Conservation (phyloP, 768 basidiomycete genomes). For the Leccinellum albellum region DNA sequence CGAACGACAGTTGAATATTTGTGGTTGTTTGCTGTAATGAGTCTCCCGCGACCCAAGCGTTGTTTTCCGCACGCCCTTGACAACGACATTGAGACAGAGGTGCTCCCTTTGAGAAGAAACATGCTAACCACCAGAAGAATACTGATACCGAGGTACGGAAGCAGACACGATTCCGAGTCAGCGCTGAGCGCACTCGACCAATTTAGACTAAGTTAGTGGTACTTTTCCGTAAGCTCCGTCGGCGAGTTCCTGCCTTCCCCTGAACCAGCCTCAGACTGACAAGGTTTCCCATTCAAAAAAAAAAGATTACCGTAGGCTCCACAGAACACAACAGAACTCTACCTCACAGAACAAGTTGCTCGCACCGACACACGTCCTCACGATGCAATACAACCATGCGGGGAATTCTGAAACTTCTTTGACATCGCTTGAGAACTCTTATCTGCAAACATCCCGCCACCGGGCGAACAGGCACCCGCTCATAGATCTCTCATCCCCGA, state of each 20-base stretch:
- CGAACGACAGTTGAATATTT: not conserved
- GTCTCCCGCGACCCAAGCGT: too few relatives aligned
- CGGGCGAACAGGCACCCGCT: conserved; percentile 14
- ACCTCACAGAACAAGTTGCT: not conserved
- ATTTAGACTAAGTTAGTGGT: conserved; percentile 8
- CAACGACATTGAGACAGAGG: conserved; percentile 1
- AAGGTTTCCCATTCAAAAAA: conserved; percentile 4
- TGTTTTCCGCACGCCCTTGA: conserved; percentile 2
- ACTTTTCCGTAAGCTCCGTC: conserved; percentile 9
- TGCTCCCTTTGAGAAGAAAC: not conserved
- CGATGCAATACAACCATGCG: conserved; percentile 23
- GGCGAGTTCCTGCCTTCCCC: conserved; percentile 3
- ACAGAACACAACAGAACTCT: not conserved
- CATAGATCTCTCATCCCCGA: conserved; percentile 8
- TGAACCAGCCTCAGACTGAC: not conserved
- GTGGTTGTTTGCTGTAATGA: not conserved
- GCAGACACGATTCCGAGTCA: not conserved
- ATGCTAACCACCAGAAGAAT: not conserved
- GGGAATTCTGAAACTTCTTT: conserved; percentile 10
- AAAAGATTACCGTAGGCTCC: not conserved
- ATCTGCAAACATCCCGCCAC: conserved; percentile 8
- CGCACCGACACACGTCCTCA: not conserved
- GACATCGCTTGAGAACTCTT: conserved; percentile 5
- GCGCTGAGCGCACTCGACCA: not conserved
- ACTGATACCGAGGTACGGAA: conserved; percentile 1